Evolutionary conservation across 352 stramenopile genomes (phyloP).

Genomic region (Phytophthora uliginosa): DNA sequence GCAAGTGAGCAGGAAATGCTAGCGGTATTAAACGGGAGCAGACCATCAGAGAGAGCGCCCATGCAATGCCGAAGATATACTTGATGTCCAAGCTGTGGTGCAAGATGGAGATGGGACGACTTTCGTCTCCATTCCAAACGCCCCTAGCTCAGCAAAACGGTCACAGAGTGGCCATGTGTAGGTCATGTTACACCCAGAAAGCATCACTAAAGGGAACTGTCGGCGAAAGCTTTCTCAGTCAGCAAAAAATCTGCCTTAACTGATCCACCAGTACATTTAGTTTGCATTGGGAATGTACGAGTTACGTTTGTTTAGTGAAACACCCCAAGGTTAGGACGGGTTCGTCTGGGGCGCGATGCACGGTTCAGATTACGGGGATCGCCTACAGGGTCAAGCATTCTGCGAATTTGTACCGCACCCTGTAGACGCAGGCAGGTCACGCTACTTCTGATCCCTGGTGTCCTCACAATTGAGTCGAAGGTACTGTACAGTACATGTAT

Average conservation of each 20-base stretch:
- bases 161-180: background rate
- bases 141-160: background rate
- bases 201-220: background rate
- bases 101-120: background rate
- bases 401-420: no score
- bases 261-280: background rate
- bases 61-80: background rate
- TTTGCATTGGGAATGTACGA: background rate
- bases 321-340: no score
- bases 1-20: constrained; percentile 1
- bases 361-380: no score
- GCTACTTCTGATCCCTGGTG: background rate
- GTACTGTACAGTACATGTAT: no score
- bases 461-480: background rate
- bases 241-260: background rate
- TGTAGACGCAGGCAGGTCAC: background rate
- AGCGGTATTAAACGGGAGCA: background rate
- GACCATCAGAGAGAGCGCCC: background rate
- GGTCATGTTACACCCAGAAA: background rate
- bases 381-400: no score
- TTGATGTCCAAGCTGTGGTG: background rate
- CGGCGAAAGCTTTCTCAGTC: background rate
- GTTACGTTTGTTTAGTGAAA: no score
- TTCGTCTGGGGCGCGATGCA: no score
- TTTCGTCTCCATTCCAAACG: background rate